Percentiles rank a stretch among this genome's conserved stretches.
Evolutionary conservation across 352 stramenopile genomes (phyloP).

Genomic region (Phytophthora podocarpi): DNA sequence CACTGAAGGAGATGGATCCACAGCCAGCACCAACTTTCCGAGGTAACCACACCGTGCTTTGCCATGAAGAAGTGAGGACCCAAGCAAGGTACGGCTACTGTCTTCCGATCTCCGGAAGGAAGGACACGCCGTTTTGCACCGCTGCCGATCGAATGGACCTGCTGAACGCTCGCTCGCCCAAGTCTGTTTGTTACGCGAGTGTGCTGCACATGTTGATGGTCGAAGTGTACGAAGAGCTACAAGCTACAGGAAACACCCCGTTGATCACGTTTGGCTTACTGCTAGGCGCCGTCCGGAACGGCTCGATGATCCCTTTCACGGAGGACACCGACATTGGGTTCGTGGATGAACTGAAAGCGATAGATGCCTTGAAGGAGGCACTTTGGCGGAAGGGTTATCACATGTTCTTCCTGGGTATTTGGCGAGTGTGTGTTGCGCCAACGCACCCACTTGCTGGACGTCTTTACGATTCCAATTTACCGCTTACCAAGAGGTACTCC

Average conservation of each 20-base stretch:
- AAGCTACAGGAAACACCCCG: slow-evolving; percentile 28
- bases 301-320: slow-evolving; percentile 60
- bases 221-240: slow-evolving; percentile 53
- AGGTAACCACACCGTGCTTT: slow-evolving; percentile 18
- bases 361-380: slow-evolving; percentile 10
- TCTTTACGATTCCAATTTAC: slow-evolving; percentile 38
- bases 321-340: slow-evolving; percentile 58
- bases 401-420: slow-evolving; percentile 47
- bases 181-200: slow-evolving; percentile 52
- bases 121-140: slow-evolving; percentile 47
- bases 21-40: slow-evolving; percentile 23
- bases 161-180: slow-evolving; percentile 19
- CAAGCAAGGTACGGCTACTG: slow-evolving; percentile 31
- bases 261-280: slow-evolving; percentile 50
- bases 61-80: slow-evolving; percentile 3
- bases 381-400: slow-evolving; percentile 56
- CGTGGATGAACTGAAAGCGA: slow-evolving; percentile 17
- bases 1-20: slow-evolving; percentile 4
- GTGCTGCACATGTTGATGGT: slow-evolving; percentile 62
- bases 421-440: slow-evolving; percentile 46
- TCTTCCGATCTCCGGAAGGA: slow-evolving; percentile 49
- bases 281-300: slow-evolving; percentile 49
- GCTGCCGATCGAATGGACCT: slow-evolving; percentile 50
- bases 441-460: slow-evolving; percentile 42
- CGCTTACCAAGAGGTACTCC: slow-evolving; percentile 14